A percentile compares a stretch with the other conserved stretches of the same genome.
These are phyloP conservation scores for Diaporthe nobilis DNA, from an alignment of 2,329 filamentous ascomycete genomes.

Conservation along the genomic window DNA sequence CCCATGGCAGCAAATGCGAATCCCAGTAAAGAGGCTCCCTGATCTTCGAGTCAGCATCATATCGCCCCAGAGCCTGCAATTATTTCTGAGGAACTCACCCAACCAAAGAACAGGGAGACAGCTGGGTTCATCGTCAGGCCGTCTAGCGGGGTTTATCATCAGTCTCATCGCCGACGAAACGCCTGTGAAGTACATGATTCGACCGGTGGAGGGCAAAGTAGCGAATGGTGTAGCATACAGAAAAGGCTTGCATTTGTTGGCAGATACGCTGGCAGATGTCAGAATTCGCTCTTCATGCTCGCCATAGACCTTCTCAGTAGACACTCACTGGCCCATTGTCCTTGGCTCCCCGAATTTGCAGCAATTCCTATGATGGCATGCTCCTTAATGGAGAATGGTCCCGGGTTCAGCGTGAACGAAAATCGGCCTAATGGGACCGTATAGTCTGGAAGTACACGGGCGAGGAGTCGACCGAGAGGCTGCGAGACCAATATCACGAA, in stretches of 20 bases:
- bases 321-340: slow-evolving; percentile 42
- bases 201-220: background rate
- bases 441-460: slow-evolving; percentile 42
- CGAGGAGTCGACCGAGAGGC: slow-evolving; percentile 43
- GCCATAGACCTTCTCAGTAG: background rate
- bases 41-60: background rate
- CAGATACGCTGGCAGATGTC: slow-evolving; percentile 32
- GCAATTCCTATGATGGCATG: slow-evolving; percentile 45
- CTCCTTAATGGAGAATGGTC: slow-evolving; percentile 44
- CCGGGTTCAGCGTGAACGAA: slow-evolving; percentile 44
- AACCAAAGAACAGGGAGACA: slow-evolving; percentile 44
- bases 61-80: background rate
- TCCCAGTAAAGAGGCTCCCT: slow-evolving; percentile 43
- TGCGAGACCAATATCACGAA: slow-evolving; percentile 45
- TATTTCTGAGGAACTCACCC: slow-evolving; percentile 9
- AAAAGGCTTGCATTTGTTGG: slow-evolving; percentile 43
- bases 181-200: no score
- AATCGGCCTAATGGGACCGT: slow-evolving; percentile 37
- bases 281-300: background rate
- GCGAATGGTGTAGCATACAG: slow-evolving; percentile 1
- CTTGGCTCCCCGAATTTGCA: slow-evolving; percentile 44
- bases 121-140: slow-evolving; percentile 43
- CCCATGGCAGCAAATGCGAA: slow-evolving; percentile 44
- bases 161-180: background rate
- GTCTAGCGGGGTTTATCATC: background rate